Conservation (phyloP, 257 asterid genomes). For the Jasminum sambac region DNA sequence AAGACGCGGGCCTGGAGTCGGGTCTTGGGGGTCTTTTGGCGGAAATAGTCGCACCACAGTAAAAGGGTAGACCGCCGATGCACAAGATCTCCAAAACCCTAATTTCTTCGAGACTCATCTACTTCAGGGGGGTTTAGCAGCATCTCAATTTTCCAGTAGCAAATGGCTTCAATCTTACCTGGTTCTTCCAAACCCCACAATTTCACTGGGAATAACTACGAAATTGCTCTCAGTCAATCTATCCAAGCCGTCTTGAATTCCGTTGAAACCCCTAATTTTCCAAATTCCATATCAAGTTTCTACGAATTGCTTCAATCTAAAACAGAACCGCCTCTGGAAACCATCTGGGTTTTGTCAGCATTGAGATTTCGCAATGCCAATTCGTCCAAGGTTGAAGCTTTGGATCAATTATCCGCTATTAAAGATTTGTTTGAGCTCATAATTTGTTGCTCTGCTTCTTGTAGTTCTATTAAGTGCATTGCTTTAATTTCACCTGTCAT, state of each 20-base stretch:
- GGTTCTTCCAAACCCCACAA: constrained; percentile 24
- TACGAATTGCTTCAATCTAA: constrained; percentile 43
- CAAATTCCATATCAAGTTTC: constrained; percentile 35
- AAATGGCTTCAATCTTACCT: constrained; percentile 43
- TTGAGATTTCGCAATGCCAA: constrained; percentile 29
- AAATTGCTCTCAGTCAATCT: constrained; percentile 36
- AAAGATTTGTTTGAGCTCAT: constrained; percentile 56
- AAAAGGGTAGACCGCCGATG: constrained; percentile 2
- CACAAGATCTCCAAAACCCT: constrained; percentile 33
- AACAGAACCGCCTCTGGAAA: constrained; percentile 61
- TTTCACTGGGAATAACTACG: constrained; percentile 43
- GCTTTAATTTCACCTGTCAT: constrained; percentile 57
- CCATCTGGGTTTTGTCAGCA: constrained; percentile 64
- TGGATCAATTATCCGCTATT: constrained; percentile 32
- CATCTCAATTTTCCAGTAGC: constrained; percentile 5
- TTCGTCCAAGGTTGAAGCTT: constrained; percentile 33
- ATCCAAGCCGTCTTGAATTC: constrained; percentile 43
- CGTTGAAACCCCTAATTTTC: constrained; percentile 21
- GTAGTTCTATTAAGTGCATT: constrained; percentile 46
- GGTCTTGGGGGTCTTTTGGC: neutral
- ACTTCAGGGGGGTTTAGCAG: constrained; percentile 40
- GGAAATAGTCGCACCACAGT: neutral
- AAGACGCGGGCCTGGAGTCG: too few species aligned
- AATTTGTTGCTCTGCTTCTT: constrained; percentile 51
- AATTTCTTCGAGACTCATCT: neutral